Base-by-base conservation (phyloP, 2,329 filamentous ascomycete genomes). In the Alternaria tenuissima region DNA sequence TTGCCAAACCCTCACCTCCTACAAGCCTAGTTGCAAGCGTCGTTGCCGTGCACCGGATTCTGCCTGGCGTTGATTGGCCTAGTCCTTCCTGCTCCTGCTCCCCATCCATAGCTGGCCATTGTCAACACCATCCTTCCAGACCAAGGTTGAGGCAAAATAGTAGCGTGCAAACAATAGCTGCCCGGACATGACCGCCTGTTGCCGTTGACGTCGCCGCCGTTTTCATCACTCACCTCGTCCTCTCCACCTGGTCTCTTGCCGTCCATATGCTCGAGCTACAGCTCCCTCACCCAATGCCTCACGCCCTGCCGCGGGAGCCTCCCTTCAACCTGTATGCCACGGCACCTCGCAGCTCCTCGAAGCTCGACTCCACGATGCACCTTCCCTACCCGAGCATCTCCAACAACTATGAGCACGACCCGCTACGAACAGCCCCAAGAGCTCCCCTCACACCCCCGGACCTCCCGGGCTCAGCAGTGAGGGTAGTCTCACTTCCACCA, bases 221-320 rank as follows among this genome's bases (percentile, higher is more conserved):
- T 53, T 47, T 41, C 52, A 59, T 57, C 52, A 63, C 54, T 63
- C 46, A 38, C 49, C 61, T 51, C 51, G 22, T 58, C 49, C 20
- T 44, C 47, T 43, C 44, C 56, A 48, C 34, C 3, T 63, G 30
- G 41, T 28, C 52, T 44, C 46, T 46, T 54, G 55, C 62, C 75
- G 69, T 64, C 71, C 71, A 65, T 65, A 79, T 79, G 77, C 75
- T 78, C 68, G 75, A 78, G 72, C 72, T 79, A 77, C 76, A 79
- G 66, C 75, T 78, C 34, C 76, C 76, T 30, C 70, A 71, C 43
- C 75, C 77, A 72, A 79, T 79, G 77, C 76, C 76, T 72, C 76
- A 78, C 76, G 75, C 76, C 65, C 63, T 79, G 55, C 69, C 74
- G 38, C 69, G 74, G 67, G 75, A 76, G 63, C 71, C 65, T 66